Base-by-base conservation (phyloP, 352 stramenopile genomes). In the Peronosclerospora sorghi region DNA sequence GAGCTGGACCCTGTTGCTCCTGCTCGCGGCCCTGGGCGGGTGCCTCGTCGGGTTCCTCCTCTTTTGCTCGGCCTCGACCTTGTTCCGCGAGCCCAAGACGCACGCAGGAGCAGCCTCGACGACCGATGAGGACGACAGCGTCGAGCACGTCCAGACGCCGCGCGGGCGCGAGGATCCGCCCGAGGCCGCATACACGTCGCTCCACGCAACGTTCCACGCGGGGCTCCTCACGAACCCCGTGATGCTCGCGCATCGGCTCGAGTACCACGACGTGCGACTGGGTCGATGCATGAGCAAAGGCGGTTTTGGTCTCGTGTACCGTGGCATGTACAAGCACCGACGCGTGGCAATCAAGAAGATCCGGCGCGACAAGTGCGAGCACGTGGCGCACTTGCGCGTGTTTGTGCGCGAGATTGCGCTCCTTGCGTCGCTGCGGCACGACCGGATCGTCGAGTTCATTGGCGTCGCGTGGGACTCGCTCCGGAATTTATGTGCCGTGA, bases 321-420 rank as follows among this genome's bases (percentile, higher is more conserved):
- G 43, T 0, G 67, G 67, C 7, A 44, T 45, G 4, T 83, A 73
- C 54, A 56, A 65, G 21, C 35, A 56, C 18, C 14, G 41, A 12
- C 39, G 41, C 1, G 67, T 83, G 8, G 70, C 70, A 1, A 67
- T 83, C 41, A 83, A 83, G 56, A 44, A 56, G 5, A 37, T 83
- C 15, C 15, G 71, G 24, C 56, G 62, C 0, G 70, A 83, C 20
- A 48, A 51, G 1, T 58, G 67, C 2, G 49, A 62, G 18, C 49
- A 71, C 29, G 35, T 80, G 50, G 45, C 54, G 28, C 55, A 58
- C 14, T 60, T 83, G 29, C 62, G 80, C 40, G 56, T 65, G 18
- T 78, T 83, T 24, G 32, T 83, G 43, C 55, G 51, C 2, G 73
- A 86, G 40, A 56, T 78, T 2, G 62, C 65, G 35, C 46, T 81